Base-by-base conservation (phyloP, 164 flowering plant species). In the Liriodendron chinense region DNA sequence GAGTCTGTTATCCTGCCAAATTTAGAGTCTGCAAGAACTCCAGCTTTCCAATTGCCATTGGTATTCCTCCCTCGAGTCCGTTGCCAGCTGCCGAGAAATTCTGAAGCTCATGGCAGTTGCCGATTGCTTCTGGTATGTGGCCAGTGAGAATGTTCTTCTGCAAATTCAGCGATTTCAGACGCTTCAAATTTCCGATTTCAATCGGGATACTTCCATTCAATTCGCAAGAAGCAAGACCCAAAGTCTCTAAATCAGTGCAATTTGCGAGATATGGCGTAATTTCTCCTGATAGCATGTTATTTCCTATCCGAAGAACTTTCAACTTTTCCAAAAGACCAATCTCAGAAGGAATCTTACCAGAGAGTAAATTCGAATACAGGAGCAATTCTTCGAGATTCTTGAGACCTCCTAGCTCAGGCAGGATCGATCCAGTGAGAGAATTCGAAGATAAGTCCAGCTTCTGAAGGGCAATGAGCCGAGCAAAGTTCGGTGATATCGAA, bases 1-100 rank as follows among this genome's bases (percentile, higher is more conserved):
- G 50, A 95, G 79, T 78, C 85, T 88, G 85, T 95, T 95, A 67
- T 95, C 91, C 91, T 48, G 91, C 95, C 77, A 95, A 82, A 74
- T 93, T 91, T 49, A 95, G 79, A 76, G 86, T 73, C 70, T 86
- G 75, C 47, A 95, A 81, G 9, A 85, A 82, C 49, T 75, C 65
- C 13, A 95, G 84, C n/a, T 73, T 79, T 43, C 90, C 92, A 13
- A 92, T 67, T 22, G 90, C 82, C 72, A 84, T n/a, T 8, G 98
- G 95, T 49, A 95, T 85, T 20, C 76, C 73, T 57, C 96, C 98
- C 72, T 84, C 86, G 23, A 95, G 86, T 82, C 64, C 80, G 79
- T 95, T 95, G 84, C 90, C 84, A 59, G 96, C 87, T 25, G 87
- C 91, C 62, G 90, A 84, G 79, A 93, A 85, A 24, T 80, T 80